Conservation (phyloP, 345 rosid species). For the Camelina hispida region DNA sequence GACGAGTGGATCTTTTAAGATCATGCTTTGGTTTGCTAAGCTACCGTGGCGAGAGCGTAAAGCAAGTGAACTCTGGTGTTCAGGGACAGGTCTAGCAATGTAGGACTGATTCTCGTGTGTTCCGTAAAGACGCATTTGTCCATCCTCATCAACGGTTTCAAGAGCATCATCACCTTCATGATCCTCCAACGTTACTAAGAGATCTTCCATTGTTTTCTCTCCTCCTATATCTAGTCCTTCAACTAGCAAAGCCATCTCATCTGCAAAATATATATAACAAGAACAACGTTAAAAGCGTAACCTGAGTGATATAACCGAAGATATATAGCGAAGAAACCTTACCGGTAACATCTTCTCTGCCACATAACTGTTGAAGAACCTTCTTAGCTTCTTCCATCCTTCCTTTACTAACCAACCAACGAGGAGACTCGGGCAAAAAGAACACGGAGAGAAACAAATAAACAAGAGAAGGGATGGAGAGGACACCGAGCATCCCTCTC, state of each 20-base stretch:
- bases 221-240: constrained; percentile 97
- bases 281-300: not conserved
- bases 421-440: constrained; percentile 97
- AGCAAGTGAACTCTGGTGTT: constrained; percentile 73
- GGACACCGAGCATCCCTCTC: constrained; percentile 95
- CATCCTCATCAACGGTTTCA: constrained; percentile 63
- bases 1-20: constrained; percentile 92
- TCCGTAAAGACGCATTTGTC: constrained; percentile 72
- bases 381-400: constrained; percentile 81
- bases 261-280: constrained; percentile 43
- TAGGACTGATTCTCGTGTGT: constrained; percentile 86
- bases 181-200: constrained; percentile 76
- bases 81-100: constrained; percentile 85
- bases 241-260: constrained; percentile 95
- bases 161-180: constrained; percentile 58
- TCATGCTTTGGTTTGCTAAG: constrained; percentile 64
- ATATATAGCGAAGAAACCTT: constrained; percentile 23
- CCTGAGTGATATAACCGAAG: not conserved
- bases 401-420: constrained; percentile 99
- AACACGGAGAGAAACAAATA: constrained; percentile 71
- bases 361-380: constrained; percentile 87
- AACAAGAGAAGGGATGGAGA: constrained; percentile 78
- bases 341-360: constrained; percentile 97
- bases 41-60: constrained; percentile 87
- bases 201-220: constrained; percentile 88